phyloP scores from a whole-genome alignment of 176 grass and related monocot genomes.

The Oryza nivara region DNA sequence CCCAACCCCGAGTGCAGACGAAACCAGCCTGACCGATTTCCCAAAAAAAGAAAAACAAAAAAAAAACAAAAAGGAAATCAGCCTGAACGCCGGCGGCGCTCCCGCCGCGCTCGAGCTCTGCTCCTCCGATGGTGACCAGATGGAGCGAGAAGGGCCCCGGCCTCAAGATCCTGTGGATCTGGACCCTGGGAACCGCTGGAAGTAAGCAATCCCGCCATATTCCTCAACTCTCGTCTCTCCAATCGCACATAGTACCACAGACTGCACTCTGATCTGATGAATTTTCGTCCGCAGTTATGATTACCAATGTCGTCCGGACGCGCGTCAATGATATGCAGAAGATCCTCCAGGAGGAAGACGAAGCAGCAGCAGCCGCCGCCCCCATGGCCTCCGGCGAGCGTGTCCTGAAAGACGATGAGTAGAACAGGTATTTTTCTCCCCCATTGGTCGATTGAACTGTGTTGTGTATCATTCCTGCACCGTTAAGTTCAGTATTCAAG shows the following conservation, averaged over 20 bases:
- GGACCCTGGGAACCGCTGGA: slow-evolving; percentile 79
- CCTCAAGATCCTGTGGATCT: slow-evolving; percentile 95
- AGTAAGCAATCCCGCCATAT: slow-evolving; percentile 37
- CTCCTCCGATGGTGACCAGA: slow-evolving; percentile 66
- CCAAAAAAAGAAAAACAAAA: too few species aligned
- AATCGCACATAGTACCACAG: not conserved
- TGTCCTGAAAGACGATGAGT: slow-evolving; percentile 65
- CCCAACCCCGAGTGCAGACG: not conserved
- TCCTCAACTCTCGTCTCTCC: not conserved
- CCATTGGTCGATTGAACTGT: not conserved
- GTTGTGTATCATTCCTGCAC: not conserved
- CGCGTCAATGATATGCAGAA: slow-evolving; percentile 74
- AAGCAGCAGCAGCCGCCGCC: slow-evolving; percentile 5
- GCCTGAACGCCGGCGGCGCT: not conserved
- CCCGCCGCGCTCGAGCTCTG: not conserved
- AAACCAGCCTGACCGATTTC: not conserved
- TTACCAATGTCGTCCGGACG: slow-evolving; percentile 63
- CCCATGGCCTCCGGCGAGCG: slow-evolving; percentile 35
- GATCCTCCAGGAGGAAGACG: slow-evolving; percentile 60
- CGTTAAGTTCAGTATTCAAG: not conserved
- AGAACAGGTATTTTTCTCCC: slow-evolving; percentile 37
- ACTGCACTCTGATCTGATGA: not conserved
- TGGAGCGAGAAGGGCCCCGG: slow-evolving; percentile 94
- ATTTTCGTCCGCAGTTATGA: slow-evolving; percentile 58
- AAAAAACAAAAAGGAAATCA: too few species aligned